Conservation (phyloP, 148 eudicot genomes). For the Arctostaphylos glauca region DNA sequence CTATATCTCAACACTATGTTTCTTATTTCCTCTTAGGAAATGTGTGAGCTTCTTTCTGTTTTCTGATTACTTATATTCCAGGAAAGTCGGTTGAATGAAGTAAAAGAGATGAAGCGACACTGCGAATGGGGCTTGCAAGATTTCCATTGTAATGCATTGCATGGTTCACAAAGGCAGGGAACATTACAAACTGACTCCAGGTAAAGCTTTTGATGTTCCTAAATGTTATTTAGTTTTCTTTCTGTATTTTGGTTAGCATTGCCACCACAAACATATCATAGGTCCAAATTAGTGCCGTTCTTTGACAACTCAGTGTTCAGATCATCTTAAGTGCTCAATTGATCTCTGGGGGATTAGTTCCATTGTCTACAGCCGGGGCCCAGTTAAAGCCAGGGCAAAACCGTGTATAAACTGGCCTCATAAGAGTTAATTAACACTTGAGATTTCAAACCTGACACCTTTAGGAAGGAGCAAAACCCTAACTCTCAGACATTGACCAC, state of each 20-base stretch:
- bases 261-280: background rate
- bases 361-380: too few relatives aligned
- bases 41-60: background rate
- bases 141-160: slow-evolving; percentile 27
- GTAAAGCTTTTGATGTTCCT: slow-evolving; percentile 26
- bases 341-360: too few relatives aligned
- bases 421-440: too few relatives aligned
- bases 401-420: too few relatives aligned
- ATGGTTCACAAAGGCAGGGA: slow-evolving; percentile 43
- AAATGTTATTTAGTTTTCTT: background rate
- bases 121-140: slow-evolving; percentile 66
- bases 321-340: too few relatives aligned
- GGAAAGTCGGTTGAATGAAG: slow-evolving; percentile 76
- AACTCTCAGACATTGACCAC: too few relatives aligned
- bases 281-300: too few relatives aligned
- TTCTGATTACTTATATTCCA: slow-evolving; percentile 20
- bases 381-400: too few relatives aligned
- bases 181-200: slow-evolving; percentile 33
- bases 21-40: background rate
- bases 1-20: background rate
- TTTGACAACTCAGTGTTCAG: too few relatives aligned
- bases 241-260: background rate
- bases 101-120: slow-evolving; percentile 56
- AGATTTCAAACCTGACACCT: too few relatives aligned
- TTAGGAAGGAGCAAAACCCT: too few relatives aligned